Base-by-base conservation (phyloP, 2,329 filamentous ascomycete species). In the Aureobasidium sp. region DNA sequence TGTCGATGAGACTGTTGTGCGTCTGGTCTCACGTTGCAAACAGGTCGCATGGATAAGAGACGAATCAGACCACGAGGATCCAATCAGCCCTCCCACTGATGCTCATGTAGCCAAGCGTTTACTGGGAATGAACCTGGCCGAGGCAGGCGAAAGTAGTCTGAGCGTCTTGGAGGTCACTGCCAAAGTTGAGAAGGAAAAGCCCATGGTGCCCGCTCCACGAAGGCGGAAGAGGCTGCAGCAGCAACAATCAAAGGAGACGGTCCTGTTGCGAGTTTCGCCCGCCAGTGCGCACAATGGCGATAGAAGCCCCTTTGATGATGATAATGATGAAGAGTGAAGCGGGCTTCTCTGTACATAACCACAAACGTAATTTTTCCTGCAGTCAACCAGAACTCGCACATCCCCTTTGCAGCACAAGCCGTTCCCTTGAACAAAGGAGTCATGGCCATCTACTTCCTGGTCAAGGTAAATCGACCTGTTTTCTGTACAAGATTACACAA, bases 121-220 rank as follows among this genome's bases (percentile, higher is more conserved):
- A 32, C 74, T 91, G 3, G 89, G 88, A 10, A 91, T 92, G 73
- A 88, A 85, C 63, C 78, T 93, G 3, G 83, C 85, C 1, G 79
- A 83, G 1, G 84, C 89, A 57, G 83, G 82, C n/a, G 83, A 83
- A 52, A 95, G 90, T 71, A 86, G 81, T 68, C 78, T 90, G 66
- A 92, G 89, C 69, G 87, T 94, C 50, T 79, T 85, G 37, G 88
- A 94, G 67, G 85, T 96, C 45, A 67, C 68, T 34, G 90, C 91
- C 16, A 73, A 74, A 7, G 84, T 85, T 11, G 88, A 91, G 48
- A 90, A 82, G 72, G 90, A 93, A 74, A 91, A 89, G 72, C 90
- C 90, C 0, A 90, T 89, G 1, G 85, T 93, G 27, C 86, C 91
- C 68, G 91, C 90, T 21, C 90, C 90, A 6, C 91, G 89, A 70